A percentile compares a stretch with the other conserved stretches of the same genome.
These are phyloP conservation scores for Fagus crenata DNA, from an alignment of 306 rosid genomes.

Conservation along the genomic window DNA sequence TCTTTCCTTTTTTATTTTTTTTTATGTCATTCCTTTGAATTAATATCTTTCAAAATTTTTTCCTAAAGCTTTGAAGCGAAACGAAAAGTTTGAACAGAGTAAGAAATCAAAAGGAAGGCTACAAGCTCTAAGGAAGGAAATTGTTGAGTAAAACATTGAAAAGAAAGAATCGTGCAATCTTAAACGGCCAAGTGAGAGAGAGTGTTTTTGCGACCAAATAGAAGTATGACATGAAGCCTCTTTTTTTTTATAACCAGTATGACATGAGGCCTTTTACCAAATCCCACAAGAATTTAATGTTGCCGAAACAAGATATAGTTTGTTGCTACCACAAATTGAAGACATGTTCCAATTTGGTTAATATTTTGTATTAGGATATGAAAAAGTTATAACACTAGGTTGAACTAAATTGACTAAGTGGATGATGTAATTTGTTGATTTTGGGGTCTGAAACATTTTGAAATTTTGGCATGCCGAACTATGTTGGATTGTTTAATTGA, in stretches of 20 bases:
- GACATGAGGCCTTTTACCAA: too few species aligned
- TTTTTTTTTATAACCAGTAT: too few species aligned
- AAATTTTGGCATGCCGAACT: too few species aligned
- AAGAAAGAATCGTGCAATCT: constrained; percentile 31
- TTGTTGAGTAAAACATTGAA: constrained; percentile 41
- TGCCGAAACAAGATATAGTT: background rate
- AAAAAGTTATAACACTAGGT: too few species aligned
- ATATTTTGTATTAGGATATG: background rate
- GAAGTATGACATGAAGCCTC: background rate
- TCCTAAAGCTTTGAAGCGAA: constrained; percentile 89
- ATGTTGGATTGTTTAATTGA: too few species aligned
- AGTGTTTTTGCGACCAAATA: background rate
- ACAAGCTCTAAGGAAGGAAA: constrained; percentile 68
- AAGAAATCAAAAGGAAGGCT: constrained; percentile 72
- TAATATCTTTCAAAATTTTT: constrained; percentile 5
- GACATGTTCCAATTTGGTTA: background rate
- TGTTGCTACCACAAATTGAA: too few species aligned
- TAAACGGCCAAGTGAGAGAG: background rate
- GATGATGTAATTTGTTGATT: too few species aligned
- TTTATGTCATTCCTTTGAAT: background rate
- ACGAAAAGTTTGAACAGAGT: constrained; percentile 90
- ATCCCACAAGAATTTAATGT: background rate
- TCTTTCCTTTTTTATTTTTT: background rate
- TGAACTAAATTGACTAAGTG: too few species aligned
- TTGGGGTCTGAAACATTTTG: too few species aligned